phyloP scores from a whole-genome alignment of 495 filamentous ascomycete genomes.

The Glonium stellatum region DNA sequence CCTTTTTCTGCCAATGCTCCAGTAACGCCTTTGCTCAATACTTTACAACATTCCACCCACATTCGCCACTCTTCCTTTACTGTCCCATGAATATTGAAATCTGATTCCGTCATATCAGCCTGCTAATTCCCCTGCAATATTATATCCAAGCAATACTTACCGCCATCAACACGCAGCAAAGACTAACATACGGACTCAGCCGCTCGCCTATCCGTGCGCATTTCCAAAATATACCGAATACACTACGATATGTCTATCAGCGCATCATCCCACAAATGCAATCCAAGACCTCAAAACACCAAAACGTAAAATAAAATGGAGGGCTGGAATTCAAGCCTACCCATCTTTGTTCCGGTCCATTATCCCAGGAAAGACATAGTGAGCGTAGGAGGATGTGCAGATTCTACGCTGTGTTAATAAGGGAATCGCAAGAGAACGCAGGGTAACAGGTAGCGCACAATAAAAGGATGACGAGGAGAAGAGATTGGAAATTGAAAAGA shows the following conservation, averaged over 20 bases:
- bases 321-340: no score
- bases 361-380: conserved; percentile 81
- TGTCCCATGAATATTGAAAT: conserved; percentile 18
- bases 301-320: conserved; percentile 38
- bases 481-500: conserved; percentile 94
- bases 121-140: neutral
- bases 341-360: conserved; percentile 91
- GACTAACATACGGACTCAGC: conserved; percentile 89
- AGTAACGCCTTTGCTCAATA: no score
- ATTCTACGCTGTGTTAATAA: conserved; percentile 47
- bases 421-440: conserved; percentile 61
- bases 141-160: conserved; percentile 47
- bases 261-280: neutral
- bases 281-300: no score
- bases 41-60: neutral
- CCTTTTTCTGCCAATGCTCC: no score
- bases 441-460: conserved; percentile 25
- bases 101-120: conserved; percentile 4
- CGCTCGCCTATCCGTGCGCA: conserved; percentile 88
- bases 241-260: conserved; percentile 8
- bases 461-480: conserved; percentile 67
- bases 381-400: conserved; percentile 89
- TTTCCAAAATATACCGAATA: conserved; percentile 94
- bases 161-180: conserved; percentile 92
- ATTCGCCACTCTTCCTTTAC: neutral